Evolutionary conservation across 2,329 filamentous ascomycete species (phyloP).

Genomic region (Pestalotiopsis fici): DNA sequence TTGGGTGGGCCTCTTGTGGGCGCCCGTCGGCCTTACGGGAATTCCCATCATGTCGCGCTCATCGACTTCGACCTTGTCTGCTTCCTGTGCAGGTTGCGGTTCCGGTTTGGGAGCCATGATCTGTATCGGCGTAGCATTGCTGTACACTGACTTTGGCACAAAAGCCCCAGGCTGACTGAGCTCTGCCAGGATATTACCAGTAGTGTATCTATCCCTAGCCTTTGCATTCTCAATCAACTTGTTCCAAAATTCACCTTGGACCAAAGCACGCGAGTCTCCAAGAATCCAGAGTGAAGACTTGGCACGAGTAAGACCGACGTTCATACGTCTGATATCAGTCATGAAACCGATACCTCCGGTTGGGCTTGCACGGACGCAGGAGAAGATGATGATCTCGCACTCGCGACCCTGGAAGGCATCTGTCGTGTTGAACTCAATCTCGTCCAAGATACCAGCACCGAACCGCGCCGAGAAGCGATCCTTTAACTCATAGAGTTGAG

Average conservation of each 20-base stretch:
- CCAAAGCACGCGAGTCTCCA: conserved; percentile 83
- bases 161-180: conserved; percentile 44
- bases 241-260: conserved; percentile 89
- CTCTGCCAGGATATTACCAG: conserved; percentile 57
- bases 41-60: conserved; percentile 31
- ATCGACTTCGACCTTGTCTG: conserved; percentile 9
- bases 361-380: conserved; percentile 91
- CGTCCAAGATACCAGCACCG: conserved; percentile 72
- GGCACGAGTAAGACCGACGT: conserved; percentile 94
- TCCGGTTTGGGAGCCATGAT: neutral
- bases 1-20: conserved; percentile 23
- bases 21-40: conserved; percentile 16
- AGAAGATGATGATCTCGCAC: conserved; percentile 98
- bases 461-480: conserved; percentile 72
- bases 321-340: conserved; percentile 98
- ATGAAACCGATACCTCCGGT: conserved; percentile 97
- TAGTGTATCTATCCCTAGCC: conserved; percentile 73
- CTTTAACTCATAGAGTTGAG: conserved; percentile 81
- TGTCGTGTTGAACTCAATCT: conserved; percentile 97
- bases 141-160: conserved; percentile 26
- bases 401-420: conserved; percentile 97
- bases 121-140: conserved; percentile 4
- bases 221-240: conserved; percentile 83
- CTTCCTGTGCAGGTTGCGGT: neutral
- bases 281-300: conserved; percentile 97